Evolutionary conservation across 257 asterid species (phyloP), one percentile per base, ranked within the genome.

Genomic region (Schizonepeta tenuifolia): DNA sequence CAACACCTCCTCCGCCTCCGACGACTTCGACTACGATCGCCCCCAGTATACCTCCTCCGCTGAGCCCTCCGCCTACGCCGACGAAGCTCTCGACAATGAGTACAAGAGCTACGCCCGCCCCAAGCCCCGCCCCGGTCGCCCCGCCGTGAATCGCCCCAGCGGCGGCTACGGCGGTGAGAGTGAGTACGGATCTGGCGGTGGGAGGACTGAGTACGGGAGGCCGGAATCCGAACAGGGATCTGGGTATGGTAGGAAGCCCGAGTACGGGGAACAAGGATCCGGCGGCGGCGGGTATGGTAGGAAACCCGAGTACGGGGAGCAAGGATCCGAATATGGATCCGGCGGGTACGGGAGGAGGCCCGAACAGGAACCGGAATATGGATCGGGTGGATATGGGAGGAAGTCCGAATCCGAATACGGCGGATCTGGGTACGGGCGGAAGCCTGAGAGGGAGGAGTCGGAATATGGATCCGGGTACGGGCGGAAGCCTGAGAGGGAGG

Each of bases 51-150:
- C 86, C 24, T 83, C 97, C 67, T 72, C 69, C 54, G 90, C 96
- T 6, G 89, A 87, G 74, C 97, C 99, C 24, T 91, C 88, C 8
- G 99, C 99, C 66, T 89, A 94, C 55, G 85, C 81, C 4, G 81
- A 77, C 0, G 95, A 89, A 20, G 97, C 93, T 4, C 72, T 84
- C n/a, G 95, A 88, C 1, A 81, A 82, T 14, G 97, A 94, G 86
- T 91, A 89, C 86, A 86, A 86, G 82, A 89, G 93, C 79, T 94
- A 88, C 64, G 80, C 77, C 65, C 83, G 95, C 0, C 93, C 90
- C 74, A 85, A 84, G 72, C 89, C 89, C 68, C 83, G 88, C 13
- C 95, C 96, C 3, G 69, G 71, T 1, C 78, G 77, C 7, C 72
- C 69, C 43, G 2, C 61, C 69, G 3, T 69, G 38, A 72, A 67